Evolutionary conservation across 83 land plant genomes (phyloP), one percentile per base, ranked within the genome.

Genomic region (Picea mariana): DNA sequence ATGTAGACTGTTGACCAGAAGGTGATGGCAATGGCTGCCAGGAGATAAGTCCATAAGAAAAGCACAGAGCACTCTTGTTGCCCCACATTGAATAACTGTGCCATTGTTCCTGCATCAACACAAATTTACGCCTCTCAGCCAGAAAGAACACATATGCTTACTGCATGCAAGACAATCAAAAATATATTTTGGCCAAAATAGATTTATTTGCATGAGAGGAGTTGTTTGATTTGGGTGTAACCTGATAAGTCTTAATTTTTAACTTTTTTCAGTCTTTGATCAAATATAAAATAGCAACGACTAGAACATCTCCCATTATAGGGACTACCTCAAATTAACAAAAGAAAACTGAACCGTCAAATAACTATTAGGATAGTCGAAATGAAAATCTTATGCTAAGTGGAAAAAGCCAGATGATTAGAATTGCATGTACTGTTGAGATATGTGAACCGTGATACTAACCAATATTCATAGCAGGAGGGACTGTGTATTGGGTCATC

Each of bases 21-120:
- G 24, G 95, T 86, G 52, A 93, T 80, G n/a, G 91, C 85, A 21
- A 87, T 12, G 1, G 90, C 89, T 21, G 93, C 89, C 58, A 82
- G 78, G 69, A 90, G 13, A 71, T 93, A 93, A 20, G 88, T 87
- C 95, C 95, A 93, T 12, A 93, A 80, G 61, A 88, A 86, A 47
- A 93, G 75, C 2, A 90, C 93, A 6, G 95, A 93, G 65, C 91
- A 90, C 73, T 93, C 95, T 40, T 89, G 88, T 84, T 93, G 87
- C 12, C 88, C 95, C 31, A 89, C 88, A 83, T 87, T 85, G 78
- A 93, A 87, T 34, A 93, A 82, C 66, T 90, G 87, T 9, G 95
- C 23, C 68, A 66, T 66, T 21, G 68, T 66, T 66, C 68, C 68
- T 66, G 68, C 68, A 66, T 21, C 24, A 21, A 44, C 9, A 80